Evolutionary conservation across 768 basidiomycete species (phyloP).

Genomic region (Pleurotus tuber-regium): DNA sequence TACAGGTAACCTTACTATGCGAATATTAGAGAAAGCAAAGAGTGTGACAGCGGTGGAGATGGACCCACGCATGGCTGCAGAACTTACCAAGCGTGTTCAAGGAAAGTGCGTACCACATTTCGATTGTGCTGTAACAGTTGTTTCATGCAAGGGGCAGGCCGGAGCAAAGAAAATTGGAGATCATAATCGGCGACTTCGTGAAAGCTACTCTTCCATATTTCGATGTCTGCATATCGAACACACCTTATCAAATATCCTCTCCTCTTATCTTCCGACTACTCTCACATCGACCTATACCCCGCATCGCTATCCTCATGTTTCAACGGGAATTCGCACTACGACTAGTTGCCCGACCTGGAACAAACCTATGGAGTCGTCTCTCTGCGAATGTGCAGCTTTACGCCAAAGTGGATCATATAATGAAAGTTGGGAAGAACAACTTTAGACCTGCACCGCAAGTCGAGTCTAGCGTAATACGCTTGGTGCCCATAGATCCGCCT

Average conservation of each 20-base stretch:
- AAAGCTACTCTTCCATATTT: conserved; percentile 98
- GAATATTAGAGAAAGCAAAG: conserved; percentile 91
- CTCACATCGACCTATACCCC: conserved; percentile 92
- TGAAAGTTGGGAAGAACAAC: conserved; percentile 96
- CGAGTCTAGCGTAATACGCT: conserved; percentile 87
- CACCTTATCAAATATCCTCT: conserved; percentile 98
- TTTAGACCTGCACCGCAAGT: conserved; percentile 96
- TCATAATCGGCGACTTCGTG: conserved; percentile 96
- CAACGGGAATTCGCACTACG: conserved; percentile 97
- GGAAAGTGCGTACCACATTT: conserved; percentile 74
- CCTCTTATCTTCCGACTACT: conserved; percentile 95
- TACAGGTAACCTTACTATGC: conserved; percentile 93
- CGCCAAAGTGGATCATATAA: conserved; percentile 92
- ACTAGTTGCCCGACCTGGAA: conserved; percentile 81
- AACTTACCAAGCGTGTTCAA: conserved; percentile 94
- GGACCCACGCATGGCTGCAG: conserved; percentile 99
- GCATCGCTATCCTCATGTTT: conserved; percentile 98
- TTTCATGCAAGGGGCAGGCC: conserved; percentile 50
- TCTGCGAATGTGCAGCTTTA: conserved; percentile 98
- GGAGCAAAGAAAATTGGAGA: conserved; percentile 91
- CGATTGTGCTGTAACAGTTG: conserved; percentile 3
- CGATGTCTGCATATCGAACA: conserved; percentile 99
- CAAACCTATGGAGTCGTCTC: conserved; percentile 87
- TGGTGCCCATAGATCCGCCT: conserved; percentile 91
- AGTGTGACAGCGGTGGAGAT: conserved; percentile 94